Percentiles rank a stretch among this genome's conserved stretches.
Evolutionary conservation across 192 early-diverging fungal genomes (phyloP).

Genomic region (Lobosporangium transversale): DNA sequence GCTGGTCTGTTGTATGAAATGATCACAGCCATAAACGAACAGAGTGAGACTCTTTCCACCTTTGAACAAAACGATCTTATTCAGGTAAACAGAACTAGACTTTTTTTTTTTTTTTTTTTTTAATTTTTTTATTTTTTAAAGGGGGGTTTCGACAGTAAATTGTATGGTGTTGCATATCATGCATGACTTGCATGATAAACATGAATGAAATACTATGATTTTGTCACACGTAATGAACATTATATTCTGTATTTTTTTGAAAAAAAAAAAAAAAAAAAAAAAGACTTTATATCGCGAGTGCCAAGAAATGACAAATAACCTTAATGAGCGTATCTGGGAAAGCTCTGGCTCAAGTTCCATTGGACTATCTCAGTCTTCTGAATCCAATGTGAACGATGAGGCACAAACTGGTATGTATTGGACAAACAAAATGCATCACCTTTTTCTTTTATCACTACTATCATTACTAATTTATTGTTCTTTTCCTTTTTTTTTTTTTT

Average conservation of each 20-base stretch:
- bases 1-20: conserved; percentile 39
- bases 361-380: conserved; percentile 6
- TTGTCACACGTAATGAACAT: neutral
- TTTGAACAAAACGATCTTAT: conserved; percentile 36
- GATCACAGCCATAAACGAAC: conserved; percentile 12
- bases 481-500: conserved; percentile 6
- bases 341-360: conserved; percentile 16
- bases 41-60: conserved; percentile 3
- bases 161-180: neutral
- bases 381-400: conserved; percentile 35
- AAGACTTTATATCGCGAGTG: conserved; percentile 35
- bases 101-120: neutral
- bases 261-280: too few relatives aligned
- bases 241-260: too few relatives aligned
- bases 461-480: neutral
- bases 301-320: conserved; percentile 43
- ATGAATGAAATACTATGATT: neutral
- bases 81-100: conserved; percentile 14
- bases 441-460: neutral
- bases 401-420: conserved; percentile 39
- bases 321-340: conserved; percentile 38
- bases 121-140: neutral
- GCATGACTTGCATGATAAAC: too few relatives aligned
- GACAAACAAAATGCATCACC: neutral
- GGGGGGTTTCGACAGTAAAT: too few relatives aligned